Evolutionary conservation across 768 basidiomycete species (phyloP).

Genomic region (Rhizopogon rudus): DNA sequence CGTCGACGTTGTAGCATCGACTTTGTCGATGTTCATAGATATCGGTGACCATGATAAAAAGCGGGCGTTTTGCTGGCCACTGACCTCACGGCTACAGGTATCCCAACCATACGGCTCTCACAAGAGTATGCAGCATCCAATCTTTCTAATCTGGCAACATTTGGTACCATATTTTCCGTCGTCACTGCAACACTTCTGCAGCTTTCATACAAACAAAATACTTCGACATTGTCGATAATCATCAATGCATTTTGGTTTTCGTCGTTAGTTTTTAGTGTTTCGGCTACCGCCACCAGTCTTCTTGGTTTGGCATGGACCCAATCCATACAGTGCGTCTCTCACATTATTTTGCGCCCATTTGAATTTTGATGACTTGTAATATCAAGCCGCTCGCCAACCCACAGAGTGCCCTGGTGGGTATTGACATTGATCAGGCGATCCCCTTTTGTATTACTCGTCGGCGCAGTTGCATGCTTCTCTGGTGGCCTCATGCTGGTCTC

Average conservation of each 20-base stretch:
- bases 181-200: conserved; percentile 39
- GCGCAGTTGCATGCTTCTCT: conserved; percentile 80
- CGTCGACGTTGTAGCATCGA: conserved; percentile 33
- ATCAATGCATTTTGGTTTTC: conserved; percentile 42
- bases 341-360: background rate
- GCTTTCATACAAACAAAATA: conserved; percentile 28
- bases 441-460: conserved; percentile 76
- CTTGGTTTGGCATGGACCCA: conserved; percentile 41
- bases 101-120: conserved; percentile 38
- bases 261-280: conserved; percentile 41
- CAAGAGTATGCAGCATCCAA: conserved; percentile 37
- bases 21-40: conserved; percentile 36
- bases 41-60: conserved; percentile 29
- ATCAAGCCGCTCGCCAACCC: conserved; percentile 45
- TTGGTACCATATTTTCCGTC: conserved; percentile 40
- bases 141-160: conserved; percentile 38
- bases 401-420: conserved; percentile 57
- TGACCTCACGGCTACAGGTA: conserved; percentile 20
- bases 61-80: background rate
- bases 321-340: conserved; percentile 36
- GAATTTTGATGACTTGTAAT: conserved; percentile 13
- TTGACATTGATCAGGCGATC: conserved; percentile 83
- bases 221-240: conserved; percentile 20
- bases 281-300: conserved; percentile 37
- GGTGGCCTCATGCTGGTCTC: conserved; percentile 73